Percentiles rank a stretch among this genome's conserved stretches.
These are phyloP conservation scores for Sugiyamaella marilandica DNA, from an alignment of 805 yeast genomes.

Conservation along the genomic window DNA sequence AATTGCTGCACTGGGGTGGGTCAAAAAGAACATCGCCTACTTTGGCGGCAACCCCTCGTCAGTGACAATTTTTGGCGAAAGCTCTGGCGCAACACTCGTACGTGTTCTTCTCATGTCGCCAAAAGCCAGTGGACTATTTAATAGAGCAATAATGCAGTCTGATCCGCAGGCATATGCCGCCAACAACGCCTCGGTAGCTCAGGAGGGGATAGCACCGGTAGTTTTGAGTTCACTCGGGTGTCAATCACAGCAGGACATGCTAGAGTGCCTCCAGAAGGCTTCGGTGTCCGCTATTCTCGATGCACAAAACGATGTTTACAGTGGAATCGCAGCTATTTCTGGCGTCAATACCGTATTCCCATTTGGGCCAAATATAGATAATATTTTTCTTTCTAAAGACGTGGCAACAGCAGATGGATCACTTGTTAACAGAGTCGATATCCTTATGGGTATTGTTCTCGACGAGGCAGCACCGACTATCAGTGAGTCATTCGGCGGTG, in stretches of 20 bases:
- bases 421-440: slow-evolving; percentile 21
- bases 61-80: slow-evolving; percentile 38
- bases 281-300: slow-evolving; percentile 12
- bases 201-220: slow-evolving; percentile 5
- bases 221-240: slow-evolving; percentile 10
- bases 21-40: slow-evolving; percentile 30
- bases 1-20: slow-evolving; percentile 35
- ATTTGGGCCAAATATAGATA: slow-evolving; percentile 29
- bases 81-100: slow-evolving; percentile 35
- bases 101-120: slow-evolving; percentile 20
- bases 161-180: slow-evolving; percentile 22
- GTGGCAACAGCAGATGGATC: slow-evolving; percentile 16
- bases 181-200: slow-evolving; percentile 10
- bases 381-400: slow-evolving; percentile 14
- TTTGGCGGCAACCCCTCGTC: slow-evolving; percentile 37
- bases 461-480: slow-evolving; percentile 25
- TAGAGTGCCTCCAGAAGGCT: slow-evolving; percentile 9
- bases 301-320: slow-evolving; percentile 8
- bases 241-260: background rate
- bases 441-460: slow-evolving; percentile 24
- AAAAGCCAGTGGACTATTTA: slow-evolving; percentile 16
- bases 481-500: slow-evolving; percentile 12
- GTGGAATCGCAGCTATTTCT: background rate
- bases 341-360: slow-evolving; percentile 21
- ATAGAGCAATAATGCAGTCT: slow-evolving; percentile 24